Conservation (phyloP, 2,329 filamentous ascomycete genomes). For the Periconia sp. region DNA sequence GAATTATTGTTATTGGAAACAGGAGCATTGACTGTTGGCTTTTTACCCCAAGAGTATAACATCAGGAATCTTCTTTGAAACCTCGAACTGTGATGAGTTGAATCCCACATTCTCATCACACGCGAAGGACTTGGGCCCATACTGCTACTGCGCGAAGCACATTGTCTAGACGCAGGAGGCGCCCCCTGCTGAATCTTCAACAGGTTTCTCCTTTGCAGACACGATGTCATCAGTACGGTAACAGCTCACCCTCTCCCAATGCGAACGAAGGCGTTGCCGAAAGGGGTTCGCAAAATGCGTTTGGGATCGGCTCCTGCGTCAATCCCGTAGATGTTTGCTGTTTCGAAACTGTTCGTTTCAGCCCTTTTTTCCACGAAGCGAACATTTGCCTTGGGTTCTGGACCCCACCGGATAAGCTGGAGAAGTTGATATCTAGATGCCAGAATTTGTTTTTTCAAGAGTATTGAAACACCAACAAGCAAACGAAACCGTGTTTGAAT, state of each 20-base stretch:
- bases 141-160: not conserved
- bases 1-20: not conserved
- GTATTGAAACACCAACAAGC: slow-evolving; percentile 19
- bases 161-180: not conserved
- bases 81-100: no score
- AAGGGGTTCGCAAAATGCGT: no score
- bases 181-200: not conserved
- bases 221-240: not conserved
- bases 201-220: not conserved
- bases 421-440: slow-evolving; percentile 10
- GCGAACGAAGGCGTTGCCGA: not conserved
- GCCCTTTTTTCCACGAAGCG: no score
- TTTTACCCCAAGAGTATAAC: not conserved
- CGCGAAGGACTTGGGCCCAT: not conserved
- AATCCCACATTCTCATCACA: not conserved
- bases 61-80: no score
- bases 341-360: no score
- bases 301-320: no score
- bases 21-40: not conserved
- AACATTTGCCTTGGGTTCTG: not conserved
- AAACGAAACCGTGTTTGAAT: slow-evolving; percentile 14
- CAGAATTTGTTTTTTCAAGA: not conserved
- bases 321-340: no score
- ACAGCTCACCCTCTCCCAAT: not conserved
- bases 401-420: slow-evolving; percentile 1